A percentile compares a stretch with the other conserved stretches of the same genome.
These are phyloP conservation scores for Zanthoxylum bungeanum DNA, from an alignment of 345 rosid genomes.

Conservation along the genomic window DNA sequence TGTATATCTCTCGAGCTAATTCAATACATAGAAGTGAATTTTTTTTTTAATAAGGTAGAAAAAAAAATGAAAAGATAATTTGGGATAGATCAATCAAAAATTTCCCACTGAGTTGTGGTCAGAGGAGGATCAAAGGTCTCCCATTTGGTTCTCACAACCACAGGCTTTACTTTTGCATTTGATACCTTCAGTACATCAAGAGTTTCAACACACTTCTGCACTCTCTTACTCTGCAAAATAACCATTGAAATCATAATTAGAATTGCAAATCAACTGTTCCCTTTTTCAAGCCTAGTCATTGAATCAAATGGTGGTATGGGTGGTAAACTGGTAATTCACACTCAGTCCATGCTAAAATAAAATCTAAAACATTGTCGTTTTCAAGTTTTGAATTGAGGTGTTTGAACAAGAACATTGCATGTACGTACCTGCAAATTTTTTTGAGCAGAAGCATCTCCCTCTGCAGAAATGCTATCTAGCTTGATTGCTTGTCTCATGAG, in stretches of 20 bases:
- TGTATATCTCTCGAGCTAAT: slow-evolving; percentile 7
- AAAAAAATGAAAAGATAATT: neutral
- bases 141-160: slow-evolving; percentile 36
- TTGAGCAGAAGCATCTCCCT: slow-evolving; percentile 39
- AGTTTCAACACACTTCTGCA: slow-evolving; percentile 47
- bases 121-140: slow-evolving; percentile 43
- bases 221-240: slow-evolving; percentile 35
- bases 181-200: slow-evolving; percentile 36
- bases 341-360: too few relatives aligned
- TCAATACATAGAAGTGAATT: neutral
- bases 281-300: too few relatives aligned
- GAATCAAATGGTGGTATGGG: too few relatives aligned
- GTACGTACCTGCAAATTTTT: slow-evolving; percentile 41
- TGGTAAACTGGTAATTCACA: too few relatives aligned
- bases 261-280: neutral
- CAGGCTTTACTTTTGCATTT: slow-evolving; percentile 36
- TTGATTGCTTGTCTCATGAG: slow-evolving; percentile 57
- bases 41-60: neutral
- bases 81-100: slow-evolving; percentile 34
- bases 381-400: too few relatives aligned
- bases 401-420: too few relatives aligned
- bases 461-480: slow-evolving; percentile 40
- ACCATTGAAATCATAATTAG: neutral
- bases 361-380: too few relatives aligned
- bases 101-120: slow-evolving; percentile 31